phyloP scores from a whole-genome alignment of 805 yeast genomes.

The Candida parachauliodes region DNA sequence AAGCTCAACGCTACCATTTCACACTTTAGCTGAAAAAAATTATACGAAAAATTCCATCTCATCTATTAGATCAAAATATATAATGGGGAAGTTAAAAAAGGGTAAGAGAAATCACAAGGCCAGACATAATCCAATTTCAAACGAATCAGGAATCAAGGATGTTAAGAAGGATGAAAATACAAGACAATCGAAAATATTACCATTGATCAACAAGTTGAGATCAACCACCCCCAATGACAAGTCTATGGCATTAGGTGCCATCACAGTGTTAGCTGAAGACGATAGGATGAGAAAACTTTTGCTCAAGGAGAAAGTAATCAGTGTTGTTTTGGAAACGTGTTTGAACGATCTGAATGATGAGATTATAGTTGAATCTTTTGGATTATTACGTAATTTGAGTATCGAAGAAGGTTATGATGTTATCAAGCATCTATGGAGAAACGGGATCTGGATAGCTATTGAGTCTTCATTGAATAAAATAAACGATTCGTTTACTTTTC shows the following conservation, averaged over 20 bases:
- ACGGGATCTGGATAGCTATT: slow-evolving; percentile 66
- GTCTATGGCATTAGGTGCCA: slow-evolving; percentile 71
- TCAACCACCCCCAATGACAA: slow-evolving; percentile 68
- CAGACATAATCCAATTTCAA: slow-evolving; percentile 33
- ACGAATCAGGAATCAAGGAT: slow-evolving; percentile 12
- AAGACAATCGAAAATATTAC: slow-evolving; percentile 56
- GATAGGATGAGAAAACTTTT: slow-evolving; percentile 56
- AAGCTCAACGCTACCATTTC: slow-evolving; percentile 3
- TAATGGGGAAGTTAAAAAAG: slow-evolving; percentile 75
- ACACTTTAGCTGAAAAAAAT: background rate
- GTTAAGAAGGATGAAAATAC: slow-evolving; percentile 43
- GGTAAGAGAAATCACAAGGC: slow-evolving; percentile 39
- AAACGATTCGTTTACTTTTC: slow-evolving; percentile 43
- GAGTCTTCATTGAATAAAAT: slow-evolving; percentile 51
- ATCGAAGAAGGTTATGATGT: slow-evolving; percentile 88
- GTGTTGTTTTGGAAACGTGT: slow-evolving; percentile 57
- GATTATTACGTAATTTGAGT: slow-evolving; percentile 73
- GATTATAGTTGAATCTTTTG: slow-evolving; percentile 75
- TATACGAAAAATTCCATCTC: background rate
- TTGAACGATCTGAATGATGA: slow-evolving; percentile 68
- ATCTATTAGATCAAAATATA: background rate
- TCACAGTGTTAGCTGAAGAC: slow-evolving; percentile 70
- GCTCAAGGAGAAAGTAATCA: slow-evolving; percentile 68
- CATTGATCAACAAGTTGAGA: slow-evolving; percentile 62
- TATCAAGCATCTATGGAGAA: slow-evolving; percentile 71